These are phyloP conservation scores for Nyssa sinensis DNA, from an alignment of 148 eudicot species.

Conservation along the genomic window DNA sequence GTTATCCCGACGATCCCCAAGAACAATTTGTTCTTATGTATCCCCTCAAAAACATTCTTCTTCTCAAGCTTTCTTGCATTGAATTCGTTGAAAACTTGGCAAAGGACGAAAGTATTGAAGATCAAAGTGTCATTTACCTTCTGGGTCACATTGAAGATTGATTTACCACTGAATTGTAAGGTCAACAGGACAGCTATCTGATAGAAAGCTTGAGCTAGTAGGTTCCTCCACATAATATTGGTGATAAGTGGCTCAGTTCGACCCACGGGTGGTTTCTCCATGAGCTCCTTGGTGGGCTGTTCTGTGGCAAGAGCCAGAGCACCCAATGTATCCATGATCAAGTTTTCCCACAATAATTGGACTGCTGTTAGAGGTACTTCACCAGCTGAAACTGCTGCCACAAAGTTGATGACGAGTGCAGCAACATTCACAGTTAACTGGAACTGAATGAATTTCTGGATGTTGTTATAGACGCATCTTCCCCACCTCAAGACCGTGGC, in stretches of 20 bases:
- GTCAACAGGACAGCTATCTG: conserved; percentile 26
- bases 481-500: conserved; percentile 35
- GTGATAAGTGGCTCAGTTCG: conserved; percentile 31
- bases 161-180: conserved; percentile 28
- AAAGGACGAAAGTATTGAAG: conserved; percentile 31
- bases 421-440: conserved; percentile 36
- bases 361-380: conserved; percentile 33
- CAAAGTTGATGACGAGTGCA: conserved; percentile 29
- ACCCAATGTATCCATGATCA: conserved; percentile 36
- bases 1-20: conserved; percentile 32
- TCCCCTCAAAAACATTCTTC: conserved; percentile 37
- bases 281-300: conserved; percentile 30
- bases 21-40: conserved; percentile 30
- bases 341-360: conserved; percentile 35
- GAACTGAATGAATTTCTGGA: too few relatives aligned
- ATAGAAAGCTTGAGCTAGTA: conserved; percentile 27
- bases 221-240: conserved; percentile 36
- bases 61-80: conserved; percentile 35
- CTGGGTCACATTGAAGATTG: conserved; percentile 14
- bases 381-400: conserved; percentile 33
- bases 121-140: conserved; percentile 29
- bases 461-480: conserved; percentile 32
- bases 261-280: conserved; percentile 29
- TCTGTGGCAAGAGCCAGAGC: conserved; percentile 34
- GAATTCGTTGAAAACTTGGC: conserved; percentile 35